These are phyloP conservation scores for Sungouiella thailandica DNA, from an alignment of 805 yeast genomes.

Conservation along the genomic window DNA sequence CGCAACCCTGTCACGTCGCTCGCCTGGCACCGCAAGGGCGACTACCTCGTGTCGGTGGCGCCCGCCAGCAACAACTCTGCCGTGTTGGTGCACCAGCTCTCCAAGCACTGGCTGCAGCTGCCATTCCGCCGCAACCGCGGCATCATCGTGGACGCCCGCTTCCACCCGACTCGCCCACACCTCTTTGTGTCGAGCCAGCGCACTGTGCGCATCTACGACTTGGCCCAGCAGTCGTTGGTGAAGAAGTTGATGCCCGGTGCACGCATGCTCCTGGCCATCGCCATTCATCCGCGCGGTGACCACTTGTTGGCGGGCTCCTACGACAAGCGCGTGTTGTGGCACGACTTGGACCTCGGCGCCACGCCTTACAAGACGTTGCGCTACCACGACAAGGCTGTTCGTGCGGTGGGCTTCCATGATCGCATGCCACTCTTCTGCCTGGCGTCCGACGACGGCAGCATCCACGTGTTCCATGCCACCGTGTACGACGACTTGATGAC, in stretches of 20 bases:
- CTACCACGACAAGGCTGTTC: slow-evolving; percentile 92
- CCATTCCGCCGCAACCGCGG: slow-evolving; percentile 94
- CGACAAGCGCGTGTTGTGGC: slow-evolving; percentile 96
- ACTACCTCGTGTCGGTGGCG: slow-evolving; percentile 93
- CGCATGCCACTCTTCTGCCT: slow-evolving; percentile 87
- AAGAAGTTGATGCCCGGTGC: slow-evolving; percentile 94
- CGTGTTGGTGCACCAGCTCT: slow-evolving; percentile 88
- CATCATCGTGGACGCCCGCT: slow-evolving; percentile 89
- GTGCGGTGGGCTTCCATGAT: slow-evolving; percentile 81
- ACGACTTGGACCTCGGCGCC: slow-evolving; percentile 80
- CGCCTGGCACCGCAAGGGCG: slow-evolving; percentile 97
- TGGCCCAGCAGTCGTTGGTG: slow-evolving; percentile 75
- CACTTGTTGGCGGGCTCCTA: slow-evolving; percentile 87
- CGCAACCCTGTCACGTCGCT: slow-evolving; percentile 69
- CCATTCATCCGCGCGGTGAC: slow-evolving; percentile 95
- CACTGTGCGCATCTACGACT: slow-evolving; percentile 83
- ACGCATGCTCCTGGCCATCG: slow-evolving; percentile 86
- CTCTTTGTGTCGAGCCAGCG: slow-evolving; percentile 92
- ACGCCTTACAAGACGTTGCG: slow-evolving; percentile 95
- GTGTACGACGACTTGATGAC: slow-evolving; percentile 94
- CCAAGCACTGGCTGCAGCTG: slow-evolving; percentile 91
- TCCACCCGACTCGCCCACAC: slow-evolving; percentile 95
- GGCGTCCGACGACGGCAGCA: slow-evolving; percentile 89
- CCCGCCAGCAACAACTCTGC: slow-evolving; percentile 87
- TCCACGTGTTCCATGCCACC: slow-evolving; percentile 94